Evolutionary conservation across 139 green algal species (phyloP), one percentile per base, ranked within the genome.

Genomic region (Nannochloris sp.): DNA sequence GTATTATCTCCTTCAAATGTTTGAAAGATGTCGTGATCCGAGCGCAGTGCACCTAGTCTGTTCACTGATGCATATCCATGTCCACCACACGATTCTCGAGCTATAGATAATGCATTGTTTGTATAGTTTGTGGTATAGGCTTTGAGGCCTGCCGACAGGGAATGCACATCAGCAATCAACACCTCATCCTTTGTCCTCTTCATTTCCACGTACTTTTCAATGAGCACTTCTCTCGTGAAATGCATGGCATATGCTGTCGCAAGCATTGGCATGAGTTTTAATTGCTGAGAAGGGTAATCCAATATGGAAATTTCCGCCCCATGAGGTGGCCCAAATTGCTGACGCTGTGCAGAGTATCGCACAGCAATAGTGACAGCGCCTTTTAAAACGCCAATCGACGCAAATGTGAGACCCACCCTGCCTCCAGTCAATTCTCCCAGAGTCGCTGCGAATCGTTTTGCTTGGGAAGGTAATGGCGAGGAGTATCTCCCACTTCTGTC

Each of bases 1-100:
- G 85, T 91, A 80, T 93, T 93, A 75, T 93, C 86, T 4, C 86
- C 81, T 68, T 86, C 81, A 70, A 85, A 85, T 11, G 83, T 90
- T 67, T 86, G 80, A 72, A 89, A 89, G 73, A 90, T 92, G 83
- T 91, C 84, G 55, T 93, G 86, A 66, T 93, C 86, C 19, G 61
- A 80, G 29, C 86, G 76, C 73, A 85, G 71, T n/a, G 75, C 74
- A 15, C 86, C 86, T 56, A 93, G 76, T 11, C 86, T 78, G 75
- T 93, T 93, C 9, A 86, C 74, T 51, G 64, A 55, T 29, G 23
- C 60, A 21, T 66, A 66, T 23, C 60, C 86, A 66, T 94, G 87
- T 19, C 87, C 87, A 25, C 87, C 87, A 60, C 83, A 90, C 19
- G 67, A 67, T 69, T 90, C 85, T 5, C 87, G 76, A 74, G 84